These are phyloP conservation scores for Polysphondylium violaceum DNA, from an alignment of 78 protist species.

Conservation along the genomic window DNA sequence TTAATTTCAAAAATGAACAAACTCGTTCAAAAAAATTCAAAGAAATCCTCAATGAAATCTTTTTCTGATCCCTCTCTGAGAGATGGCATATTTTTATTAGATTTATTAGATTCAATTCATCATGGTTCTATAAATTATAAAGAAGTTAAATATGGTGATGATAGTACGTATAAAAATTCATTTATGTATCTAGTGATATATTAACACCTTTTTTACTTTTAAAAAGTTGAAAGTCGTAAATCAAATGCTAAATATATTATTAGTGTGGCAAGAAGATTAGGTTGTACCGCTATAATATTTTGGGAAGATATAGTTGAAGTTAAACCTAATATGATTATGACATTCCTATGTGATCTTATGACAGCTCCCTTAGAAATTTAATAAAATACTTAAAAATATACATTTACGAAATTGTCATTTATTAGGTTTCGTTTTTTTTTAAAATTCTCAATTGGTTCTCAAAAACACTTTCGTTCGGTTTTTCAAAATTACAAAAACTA, in stretches of 20 bases:
- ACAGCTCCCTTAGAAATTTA: not conserved
- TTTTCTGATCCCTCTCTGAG: constrained; percentile 56
- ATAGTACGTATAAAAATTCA: not conserved
- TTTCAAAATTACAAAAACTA: too few relatives aligned
- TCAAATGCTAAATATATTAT: constrained; percentile 78
- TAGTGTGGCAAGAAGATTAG: constrained; percentile 61
- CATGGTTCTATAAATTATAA: constrained; percentile 48
- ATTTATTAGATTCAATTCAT: constrained; percentile 47
- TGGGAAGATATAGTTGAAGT: constrained; percentile 79
- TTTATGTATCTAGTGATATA: too few relatives aligned
- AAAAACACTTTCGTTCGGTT: too few relatives aligned
- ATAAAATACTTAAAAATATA: too few relatives aligned
- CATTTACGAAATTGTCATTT: too few relatives aligned
- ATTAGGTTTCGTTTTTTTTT: too few relatives aligned
- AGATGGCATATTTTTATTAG: constrained; percentile 55
- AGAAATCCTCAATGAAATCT: constrained; percentile 25
- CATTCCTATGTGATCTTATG: constrained; percentile 43
- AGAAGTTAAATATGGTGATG: not conserved
- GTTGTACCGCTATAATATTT: constrained; percentile 58
- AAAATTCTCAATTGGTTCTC: too few relatives aligned
- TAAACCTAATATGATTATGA: constrained; percentile 61
- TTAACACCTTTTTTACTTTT: too few relatives aligned
- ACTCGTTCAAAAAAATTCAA: not conserved
- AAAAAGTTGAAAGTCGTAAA: constrained; percentile 34
- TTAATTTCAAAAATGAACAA: constrained; percentile 34